phyloP scores from a whole-genome alignment of 257 asterid species.

The Gardenia jasminoides region DNA sequence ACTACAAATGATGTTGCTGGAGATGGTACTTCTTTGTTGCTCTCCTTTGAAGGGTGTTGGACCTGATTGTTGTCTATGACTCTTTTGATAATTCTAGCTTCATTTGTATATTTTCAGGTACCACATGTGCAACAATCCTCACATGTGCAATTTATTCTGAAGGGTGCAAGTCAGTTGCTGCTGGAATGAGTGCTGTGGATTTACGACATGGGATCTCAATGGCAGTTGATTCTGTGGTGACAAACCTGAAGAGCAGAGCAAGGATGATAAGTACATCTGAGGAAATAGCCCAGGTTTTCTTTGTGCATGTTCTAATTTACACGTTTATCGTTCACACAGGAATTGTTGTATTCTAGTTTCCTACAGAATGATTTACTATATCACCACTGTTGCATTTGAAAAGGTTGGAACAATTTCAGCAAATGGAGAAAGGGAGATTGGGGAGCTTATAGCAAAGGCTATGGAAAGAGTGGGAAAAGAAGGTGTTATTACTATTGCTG shows the following conservation, averaged over 20 bases:
- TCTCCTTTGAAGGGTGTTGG: not conserved
- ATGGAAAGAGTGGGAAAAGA: conserved; percentile 72
- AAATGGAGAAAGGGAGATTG: conserved; percentile 61
- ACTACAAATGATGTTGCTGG: conserved; percentile 66
- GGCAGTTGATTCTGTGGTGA: conserved; percentile 57
- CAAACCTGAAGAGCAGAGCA: conserved; percentile 52
- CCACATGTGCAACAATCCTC: conserved; percentile 60
- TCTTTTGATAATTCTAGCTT: not conserved
- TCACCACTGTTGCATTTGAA: not conserved
- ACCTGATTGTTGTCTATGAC: not conserved
- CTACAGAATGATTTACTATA: not conserved
- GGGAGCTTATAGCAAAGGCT: conserved; percentile 65
- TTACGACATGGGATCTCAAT: conserved; percentile 58
- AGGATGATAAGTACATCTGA: conserved; percentile 59
- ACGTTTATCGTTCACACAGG: not conserved
- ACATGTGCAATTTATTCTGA: conserved; percentile 50
- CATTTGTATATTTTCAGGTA: conserved; percentile 31
- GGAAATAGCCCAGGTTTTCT: conserved; percentile 54
- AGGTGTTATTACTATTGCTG: conserved; percentile 65
- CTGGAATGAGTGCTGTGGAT: conserved; percentile 73
- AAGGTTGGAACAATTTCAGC: conserved; percentile 65
- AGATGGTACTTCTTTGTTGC: conserved; percentile 33
- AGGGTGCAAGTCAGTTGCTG: conserved; percentile 69
- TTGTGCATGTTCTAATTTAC: not conserved
- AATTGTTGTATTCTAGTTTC: not conserved